Evolutionary conservation across 129 eudicot genomes (phyloP).

Genomic region (Smallanthus sonchifolius): DNA sequence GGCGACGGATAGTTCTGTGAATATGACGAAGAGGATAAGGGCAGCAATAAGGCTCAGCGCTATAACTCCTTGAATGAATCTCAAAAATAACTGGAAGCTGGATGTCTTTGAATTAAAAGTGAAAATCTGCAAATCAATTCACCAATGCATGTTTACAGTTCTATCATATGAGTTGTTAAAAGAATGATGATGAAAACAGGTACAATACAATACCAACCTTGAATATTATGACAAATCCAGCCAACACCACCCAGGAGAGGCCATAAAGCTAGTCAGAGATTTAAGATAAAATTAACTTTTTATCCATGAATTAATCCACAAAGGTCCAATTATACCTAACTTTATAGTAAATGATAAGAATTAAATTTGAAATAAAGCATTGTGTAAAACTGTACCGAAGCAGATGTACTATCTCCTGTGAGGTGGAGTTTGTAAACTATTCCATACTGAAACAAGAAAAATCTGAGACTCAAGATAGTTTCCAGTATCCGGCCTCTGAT

Average conservation of each 20-base stretch:
- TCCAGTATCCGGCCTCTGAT: conserved; percentile 82
- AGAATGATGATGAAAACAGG: neutral
- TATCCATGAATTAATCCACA: neutral
- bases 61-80: conserved; percentile 88
- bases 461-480: conserved; percentile 88
- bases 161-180: neutral
- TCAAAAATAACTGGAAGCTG: conserved; percentile 66
- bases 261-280: conserved; percentile 66
- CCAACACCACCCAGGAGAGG: conserved; percentile 83
- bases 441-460: conserved; percentile 89
- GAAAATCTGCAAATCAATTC: conserved; percentile 58
- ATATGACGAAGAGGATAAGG: conserved; percentile 54
- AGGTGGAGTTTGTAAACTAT: conserved; percentile 86
- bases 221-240: conserved; percentile 68
- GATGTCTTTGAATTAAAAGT: conserved; percentile 68
- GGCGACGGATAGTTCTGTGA: conserved; percentile 53
- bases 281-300: neutral
- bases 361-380: neutral
- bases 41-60: conserved; percentile 76
- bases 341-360: neutral
- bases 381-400: conserved; percentile 54
- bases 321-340: neutral
- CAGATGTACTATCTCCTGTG: conserved; percentile 57
- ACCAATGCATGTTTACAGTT: neutral
- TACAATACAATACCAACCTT: conserved; percentile 48